Evolutionary conservation across 2,329 filamentous ascomycete genomes (phyloP), one percentile per base, ranked within the genome.

Genomic region (Fusarium succisae): DNA sequence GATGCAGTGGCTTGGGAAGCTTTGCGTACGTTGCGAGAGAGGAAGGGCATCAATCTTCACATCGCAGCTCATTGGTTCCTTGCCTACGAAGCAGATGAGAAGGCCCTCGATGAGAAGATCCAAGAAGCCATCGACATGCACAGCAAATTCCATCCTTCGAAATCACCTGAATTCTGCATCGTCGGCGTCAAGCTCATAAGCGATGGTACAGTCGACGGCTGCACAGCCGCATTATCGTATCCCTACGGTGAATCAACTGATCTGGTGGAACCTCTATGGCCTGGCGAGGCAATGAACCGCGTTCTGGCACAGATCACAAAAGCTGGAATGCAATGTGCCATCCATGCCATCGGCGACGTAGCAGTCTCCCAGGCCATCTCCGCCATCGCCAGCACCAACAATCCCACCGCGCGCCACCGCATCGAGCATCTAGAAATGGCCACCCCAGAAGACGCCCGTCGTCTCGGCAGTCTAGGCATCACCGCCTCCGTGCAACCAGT

Each of bases 341-440:
- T 92, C 15, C 91, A 92, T 74, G 91, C 91, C 47, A 92, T 92
- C 65, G 91, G 91, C 45, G 90, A 92, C 76, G 82, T 83, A 24
- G 89, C 91, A 2, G 84, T 91, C 35, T 83, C 81, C 44, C 87
- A 87, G 70, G 90, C 89, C 13, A 85, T 92, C 66, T 87, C 92
- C 72, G 85, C 85, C 0, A 83, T 92, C 22, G 87, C 81, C 26
- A 80, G 75, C 66, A 83, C 81, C 56, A 83, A 81, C 0, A 82
- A 81, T 69, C 83, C 85, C 0, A 84, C 82, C 1, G 84, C 86
- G 13, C 85, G 91, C 6, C 91, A 91, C 57, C 86, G 91, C 22
- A 90, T 92, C 72, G 91, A 92, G 80, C 91, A 92, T 76, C 82
- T 92, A 8, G 91, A 92, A 78, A 84, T 92, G 37, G 84, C 90